These are phyloP conservation scores for Papiliotrema nemorosa DNA, from an alignment of 1,284 basidiomycete species.

Conservation along the genomic window DNA sequence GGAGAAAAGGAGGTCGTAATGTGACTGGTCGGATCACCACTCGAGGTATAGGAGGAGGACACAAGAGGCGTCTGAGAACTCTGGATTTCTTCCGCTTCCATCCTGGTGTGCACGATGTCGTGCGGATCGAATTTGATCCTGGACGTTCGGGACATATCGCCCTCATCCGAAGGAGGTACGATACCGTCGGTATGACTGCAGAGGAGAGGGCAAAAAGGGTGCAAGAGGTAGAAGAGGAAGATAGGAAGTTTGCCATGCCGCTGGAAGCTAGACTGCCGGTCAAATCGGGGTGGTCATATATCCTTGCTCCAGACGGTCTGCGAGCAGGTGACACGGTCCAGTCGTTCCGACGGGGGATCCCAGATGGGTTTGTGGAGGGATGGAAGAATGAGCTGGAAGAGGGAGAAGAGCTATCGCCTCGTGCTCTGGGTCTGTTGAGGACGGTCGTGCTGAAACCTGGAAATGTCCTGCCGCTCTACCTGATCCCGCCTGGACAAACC, in stretches of 20 bases:
- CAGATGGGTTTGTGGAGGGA: constrained; percentile 68
- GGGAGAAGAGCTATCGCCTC: constrained; percentile 18
- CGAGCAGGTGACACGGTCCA: constrained; percentile 83
- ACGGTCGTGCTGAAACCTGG: constrained; percentile 82
- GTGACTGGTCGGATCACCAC: constrained; percentile 79
- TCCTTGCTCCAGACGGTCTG: constrained; percentile 85
- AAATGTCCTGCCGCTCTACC: constrained; percentile 85
- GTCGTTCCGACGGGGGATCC: constrained; percentile 79
- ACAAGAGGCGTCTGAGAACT: constrained; percentile 77
- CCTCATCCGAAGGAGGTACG: constrained; percentile 55
- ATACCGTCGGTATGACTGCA: constrained; percentile 31
- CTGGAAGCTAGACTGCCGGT: constrained; percentile 27
- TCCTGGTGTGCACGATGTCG: constrained; percentile 77
- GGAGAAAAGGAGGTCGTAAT: constrained; percentile 85
- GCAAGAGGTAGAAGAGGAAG: constrained; percentile 6
- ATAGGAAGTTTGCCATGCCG: constrained; percentile 4
- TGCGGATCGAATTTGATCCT: constrained; percentile 96
- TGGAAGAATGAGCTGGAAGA: constrained; percentile 37
- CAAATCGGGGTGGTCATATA: constrained; percentile 63
- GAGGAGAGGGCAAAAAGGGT: constrained; percentile 10
- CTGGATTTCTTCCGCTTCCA: constrained; percentile 81
- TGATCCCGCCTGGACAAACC: constrained; percentile 87
- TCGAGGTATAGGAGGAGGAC: constrained; percentile 84
- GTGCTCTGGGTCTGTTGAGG: constrained; percentile 78
- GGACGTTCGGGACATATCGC: constrained; percentile 92